Base-by-base conservation (phyloP, 768 basidiomycete genomes). In the Gyrodon lividus region DNA sequence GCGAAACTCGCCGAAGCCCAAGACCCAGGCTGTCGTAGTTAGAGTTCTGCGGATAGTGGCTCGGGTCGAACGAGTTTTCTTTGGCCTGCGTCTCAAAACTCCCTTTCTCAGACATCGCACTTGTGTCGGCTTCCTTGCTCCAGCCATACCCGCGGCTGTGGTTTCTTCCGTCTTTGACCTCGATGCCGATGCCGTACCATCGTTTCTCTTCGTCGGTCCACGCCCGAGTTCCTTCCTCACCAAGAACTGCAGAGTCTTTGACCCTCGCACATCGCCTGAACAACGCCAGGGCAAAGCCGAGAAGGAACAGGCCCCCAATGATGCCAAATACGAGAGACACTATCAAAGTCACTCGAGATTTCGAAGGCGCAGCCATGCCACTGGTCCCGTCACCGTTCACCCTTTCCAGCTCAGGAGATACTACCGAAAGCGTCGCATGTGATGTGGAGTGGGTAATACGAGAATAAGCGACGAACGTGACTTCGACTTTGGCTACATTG, bases 381-480 rank as follows among this genome's bases (percentile, higher is more conserved):
- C 65, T 64, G 2, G 65, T 62, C n/a, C 57, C 56, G 22, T 41
- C 46, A 7, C 58, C 57, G 33, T 75, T 71, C 55, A 78, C 68
- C 67, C 56, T 70, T 68, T 51, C 73, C 66, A 40, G 64, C 48
- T 30, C 73, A 57, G 38, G 76, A 64, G 50, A 84, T 65, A 48
- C 76, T 26, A 90, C 71, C 1, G 75, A 66, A 16, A 89, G 72
- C 48, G 57, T 77, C 1, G 85, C 74, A 59, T 88, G 86, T 17
- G 87, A 90, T 1, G 81, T 87, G 14, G 87, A 85, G 57, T 84
- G 87, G 2, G 83, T 87, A 17, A 77, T 48, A 33, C 64, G 71
- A 28, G 84, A 87, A 66, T 83, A 87, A 3, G 87, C 89, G 6
- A 83, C 82, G 57, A 90, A 86, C 3, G 79, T 80, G 43, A 82